Evolutionary conservation across 2,329 filamentous ascomycete genomes (phyloP).

Genomic region (Penicillium sp.): DNA sequence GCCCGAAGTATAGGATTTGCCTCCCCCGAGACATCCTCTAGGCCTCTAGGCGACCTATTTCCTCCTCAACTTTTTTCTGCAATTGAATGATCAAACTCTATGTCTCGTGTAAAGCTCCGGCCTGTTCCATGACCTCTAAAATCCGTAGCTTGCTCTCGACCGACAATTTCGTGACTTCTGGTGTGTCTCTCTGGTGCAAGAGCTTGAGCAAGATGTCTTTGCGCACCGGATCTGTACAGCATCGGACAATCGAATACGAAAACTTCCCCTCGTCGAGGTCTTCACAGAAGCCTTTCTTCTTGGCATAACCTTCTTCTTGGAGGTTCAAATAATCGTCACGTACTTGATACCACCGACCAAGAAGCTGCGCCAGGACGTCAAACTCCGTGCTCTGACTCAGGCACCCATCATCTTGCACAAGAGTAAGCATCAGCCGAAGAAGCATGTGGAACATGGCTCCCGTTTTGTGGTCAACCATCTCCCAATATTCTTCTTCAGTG

Average conservation of each 20-base stretch:
- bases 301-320: background rate
- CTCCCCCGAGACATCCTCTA: too few relatives aligned
- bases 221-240: background rate
- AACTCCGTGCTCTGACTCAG: background rate
- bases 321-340: constrained; percentile 33
- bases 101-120: too few relatives aligned
- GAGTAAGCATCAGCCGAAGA: constrained; percentile 76
- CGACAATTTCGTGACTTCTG: too few relatives aligned
- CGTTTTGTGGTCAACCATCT: constrained; percentile 92
- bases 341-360: constrained; percentile 79
- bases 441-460: constrained; percentile 84
- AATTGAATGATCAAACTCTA: too few relatives aligned
- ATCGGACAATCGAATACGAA: constrained; percentile 13
- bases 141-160: too few relatives aligned
- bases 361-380: background rate
- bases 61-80: too few relatives aligned
- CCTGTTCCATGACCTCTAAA: too few relatives aligned
- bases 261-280: constrained; percentile 24
- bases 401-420: constrained; percentile 41
- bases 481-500: constrained; percentile 73
- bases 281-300: constrained; percentile 20
- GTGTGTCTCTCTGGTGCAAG: too few relatives aligned
- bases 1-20: too few relatives aligned
- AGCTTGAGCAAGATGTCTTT: too few relatives aligned
- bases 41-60: too few relatives aligned